A percentile compares a stretch with the other conserved stretches of the same genome.
phyloP scores from a whole-genome alignment of 2,329 filamentous ascomycete species.

The Colletotrichum limetticola region DNA sequence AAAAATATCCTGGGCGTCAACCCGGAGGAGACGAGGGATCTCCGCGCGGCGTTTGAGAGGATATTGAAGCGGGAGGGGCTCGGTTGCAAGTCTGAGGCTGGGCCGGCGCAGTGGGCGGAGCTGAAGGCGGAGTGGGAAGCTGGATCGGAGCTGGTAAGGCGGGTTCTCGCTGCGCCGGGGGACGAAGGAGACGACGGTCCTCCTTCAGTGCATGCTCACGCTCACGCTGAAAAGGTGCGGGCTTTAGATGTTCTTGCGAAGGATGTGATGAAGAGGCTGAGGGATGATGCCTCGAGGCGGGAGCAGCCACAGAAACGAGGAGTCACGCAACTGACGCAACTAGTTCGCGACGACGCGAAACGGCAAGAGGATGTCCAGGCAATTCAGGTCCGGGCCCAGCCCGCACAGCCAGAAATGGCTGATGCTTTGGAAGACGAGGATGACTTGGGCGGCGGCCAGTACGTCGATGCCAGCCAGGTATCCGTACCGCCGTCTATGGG shows the following conservation, averaged over 20 bases:
- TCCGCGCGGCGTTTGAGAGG: constrained; percentile 74
- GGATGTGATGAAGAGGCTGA: constrained; percentile 81
- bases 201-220: constrained; percentile 22
- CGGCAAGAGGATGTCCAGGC: background rate
- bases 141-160: constrained; percentile 64
- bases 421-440: constrained; percentile 4
- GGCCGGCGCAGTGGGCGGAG: constrained; percentile 76
- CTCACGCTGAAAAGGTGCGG: constrained; percentile 66
- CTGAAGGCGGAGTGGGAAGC: constrained; percentile 76
- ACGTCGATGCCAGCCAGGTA: constrained; percentile 26
- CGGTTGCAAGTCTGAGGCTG: constrained; percentile 78
- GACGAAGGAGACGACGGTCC: constrained; percentile 54
- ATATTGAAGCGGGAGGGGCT: constrained; percentile 75
- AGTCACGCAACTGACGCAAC: background rate
- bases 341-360: background rate
- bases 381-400: background rate
- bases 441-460: constrained; percentile 11
- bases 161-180: constrained; percentile 61
- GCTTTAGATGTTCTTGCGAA: constrained; percentile 78
- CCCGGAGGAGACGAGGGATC: constrained; percentile 61
- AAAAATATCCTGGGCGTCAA: constrained; percentile 68
- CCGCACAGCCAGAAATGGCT: constrained; percentile 31
- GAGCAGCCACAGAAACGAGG: constrained; percentile 48
- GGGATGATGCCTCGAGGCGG: constrained; percentile 72
- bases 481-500: constrained; percentile 18